Conservation (phyloP, 345 rosid species). For the Linum usitatissimum region DNA sequence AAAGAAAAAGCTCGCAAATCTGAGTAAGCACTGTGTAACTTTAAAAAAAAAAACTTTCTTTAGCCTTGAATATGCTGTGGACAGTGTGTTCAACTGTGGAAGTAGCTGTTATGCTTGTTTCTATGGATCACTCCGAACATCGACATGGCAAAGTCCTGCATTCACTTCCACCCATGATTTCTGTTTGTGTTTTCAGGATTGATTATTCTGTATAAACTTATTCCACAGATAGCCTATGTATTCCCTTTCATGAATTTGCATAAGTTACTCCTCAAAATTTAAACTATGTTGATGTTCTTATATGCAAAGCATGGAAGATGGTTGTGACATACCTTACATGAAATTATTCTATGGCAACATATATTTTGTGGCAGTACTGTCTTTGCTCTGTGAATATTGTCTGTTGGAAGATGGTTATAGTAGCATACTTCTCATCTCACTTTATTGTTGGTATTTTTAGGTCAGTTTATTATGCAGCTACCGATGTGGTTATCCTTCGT, state of each 20-base stretch:
- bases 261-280: no score
- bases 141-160: not conserved
- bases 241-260: not conserved
- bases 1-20: constrained; percentile 98
- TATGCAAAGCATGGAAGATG: no score
- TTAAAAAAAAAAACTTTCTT: no score
- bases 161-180: not conserved
- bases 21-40: constrained; percentile 77
- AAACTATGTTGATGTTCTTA: no score
- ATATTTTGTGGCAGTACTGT: no score
- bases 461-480: constrained; percentile 98
- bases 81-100: not conserved
- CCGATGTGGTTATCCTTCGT: constrained; percentile 91
- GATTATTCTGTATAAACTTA: not conserved
- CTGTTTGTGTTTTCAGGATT: not conserved
- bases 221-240: not conserved
- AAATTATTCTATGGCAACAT: no score
- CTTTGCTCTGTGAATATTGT: no score
- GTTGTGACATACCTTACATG: not conserved
- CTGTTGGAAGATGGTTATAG: not conserved
- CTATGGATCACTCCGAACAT: not conserved
- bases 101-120: not conserved
- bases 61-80: not conserved
- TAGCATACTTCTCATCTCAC: constrained; percentile 4
- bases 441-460: constrained; percentile 43